Evolutionary conservation across 139 green algal genomes (phyloP).

Genomic region (Eudorina sp.): DNA sequence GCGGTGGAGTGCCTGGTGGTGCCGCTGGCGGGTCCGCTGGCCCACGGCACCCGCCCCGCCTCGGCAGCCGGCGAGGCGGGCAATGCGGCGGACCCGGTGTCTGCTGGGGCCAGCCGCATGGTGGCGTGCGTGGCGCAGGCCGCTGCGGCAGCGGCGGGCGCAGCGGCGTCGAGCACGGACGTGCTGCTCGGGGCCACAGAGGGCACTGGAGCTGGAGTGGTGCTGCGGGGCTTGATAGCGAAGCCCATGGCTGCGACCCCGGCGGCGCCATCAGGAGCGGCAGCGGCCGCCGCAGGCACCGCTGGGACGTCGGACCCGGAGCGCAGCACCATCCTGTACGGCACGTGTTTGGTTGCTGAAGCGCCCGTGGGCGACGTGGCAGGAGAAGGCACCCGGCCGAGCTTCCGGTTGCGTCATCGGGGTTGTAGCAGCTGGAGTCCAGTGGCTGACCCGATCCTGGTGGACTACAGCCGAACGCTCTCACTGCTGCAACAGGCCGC

Average conservation of each 20-base stretch:
- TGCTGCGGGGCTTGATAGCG: constrained; percentile 34
- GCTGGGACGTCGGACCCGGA: no score
- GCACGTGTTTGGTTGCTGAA: background rate
- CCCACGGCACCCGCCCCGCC: background rate
- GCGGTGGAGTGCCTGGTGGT: constrained; percentile 22
- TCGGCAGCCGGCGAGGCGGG: background rate
- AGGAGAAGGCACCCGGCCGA: no score
- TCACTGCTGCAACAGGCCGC: background rate
- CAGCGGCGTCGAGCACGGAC: background rate
- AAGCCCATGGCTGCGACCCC: constrained; percentile 2
- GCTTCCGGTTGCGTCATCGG: background rate
- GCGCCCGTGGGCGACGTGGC: background rate
- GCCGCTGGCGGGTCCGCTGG: background rate
- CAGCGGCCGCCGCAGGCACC: background rate
- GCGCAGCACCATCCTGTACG: background rate
- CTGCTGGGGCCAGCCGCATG: background rate
- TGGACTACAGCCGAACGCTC: constrained; percentile 3
- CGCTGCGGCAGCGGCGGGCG: background rate
- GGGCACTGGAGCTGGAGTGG: background rate
- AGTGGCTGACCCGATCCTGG: background rate
- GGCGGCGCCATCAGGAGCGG: background rate
- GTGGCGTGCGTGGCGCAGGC: background rate
- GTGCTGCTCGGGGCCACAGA: background rate
- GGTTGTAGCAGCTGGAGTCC: background rate
- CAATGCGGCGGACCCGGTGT: background rate